These are phyloP conservation scores for Penicillium sp. DNA, from an alignment of 2,329 filamentous ascomycete genomes.

Conservation along the genomic window DNA sequence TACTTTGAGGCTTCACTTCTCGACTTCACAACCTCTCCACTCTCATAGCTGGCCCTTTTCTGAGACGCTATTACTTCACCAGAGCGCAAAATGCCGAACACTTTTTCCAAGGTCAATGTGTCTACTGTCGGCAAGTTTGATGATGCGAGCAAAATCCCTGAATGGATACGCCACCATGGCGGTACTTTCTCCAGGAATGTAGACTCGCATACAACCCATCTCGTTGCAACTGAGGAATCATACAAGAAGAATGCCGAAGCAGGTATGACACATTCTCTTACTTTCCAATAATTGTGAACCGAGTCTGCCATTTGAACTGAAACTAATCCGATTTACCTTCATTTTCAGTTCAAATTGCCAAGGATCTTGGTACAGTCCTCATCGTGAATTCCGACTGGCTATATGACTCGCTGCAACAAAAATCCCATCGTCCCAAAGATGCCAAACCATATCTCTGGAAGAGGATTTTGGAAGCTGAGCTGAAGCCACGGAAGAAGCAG, in stretches of 20 bases:
- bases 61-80: not conserved
- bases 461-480: constrained; percentile 36
- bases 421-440: constrained; percentile 34
- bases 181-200: constrained; percentile 59
- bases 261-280: constrained; percentile 27
- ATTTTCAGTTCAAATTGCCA: constrained; percentile 43
- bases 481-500: not conserved
- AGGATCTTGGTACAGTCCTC: constrained; percentile 36
- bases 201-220: constrained; percentile 64
- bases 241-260: constrained; percentile 54
- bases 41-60: not conserved
- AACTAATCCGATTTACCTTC: constrained; percentile 16
- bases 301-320: not conserved
- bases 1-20: not conserved
- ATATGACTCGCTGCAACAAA: constrained; percentile 42
- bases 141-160: constrained; percentile 56
- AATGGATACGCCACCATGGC: constrained; percentile 65
- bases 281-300: not conserved
- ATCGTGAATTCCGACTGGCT: constrained; percentile 52
- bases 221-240: constrained; percentile 65
- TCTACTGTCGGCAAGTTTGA: constrained; percentile 61
- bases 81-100: constrained; percentile 34
- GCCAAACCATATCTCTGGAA: constrained; percentile 39
- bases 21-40: not conserved
- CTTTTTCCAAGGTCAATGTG: constrained; percentile 57